A percentile compares a stretch with the other conserved stretches of the same genome.
Evolutionary conservation across 1,284 basidiomycete genomes (phyloP).

Genomic region (Peniophora sp.): DNA sequence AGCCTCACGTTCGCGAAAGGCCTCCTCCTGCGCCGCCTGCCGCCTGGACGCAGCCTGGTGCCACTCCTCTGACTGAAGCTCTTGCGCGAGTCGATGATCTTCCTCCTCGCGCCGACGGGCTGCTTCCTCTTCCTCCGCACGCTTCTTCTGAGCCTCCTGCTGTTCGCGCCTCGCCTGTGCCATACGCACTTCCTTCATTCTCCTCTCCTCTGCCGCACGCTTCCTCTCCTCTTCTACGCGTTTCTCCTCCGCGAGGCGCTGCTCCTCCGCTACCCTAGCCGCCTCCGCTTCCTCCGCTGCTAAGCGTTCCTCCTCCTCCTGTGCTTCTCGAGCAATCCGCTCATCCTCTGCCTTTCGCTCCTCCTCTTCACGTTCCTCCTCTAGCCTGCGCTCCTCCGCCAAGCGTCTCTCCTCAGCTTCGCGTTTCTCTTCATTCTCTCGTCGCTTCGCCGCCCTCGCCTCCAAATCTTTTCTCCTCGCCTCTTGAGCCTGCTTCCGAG

Average conservation of each 20-base stretch:
- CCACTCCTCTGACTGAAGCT: not conserved
- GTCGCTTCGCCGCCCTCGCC: conserved; percentile 3
- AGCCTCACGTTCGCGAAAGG: conserved; percentile 17
- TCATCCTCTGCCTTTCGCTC: not conserved
- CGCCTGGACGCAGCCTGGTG: not conserved
- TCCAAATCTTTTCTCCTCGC: not conserved
- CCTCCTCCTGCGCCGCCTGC: conserved; percentile 5
- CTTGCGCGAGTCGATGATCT: conserved; percentile 2
- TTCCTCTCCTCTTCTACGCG: conserved; percentile 2
- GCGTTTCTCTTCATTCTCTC: conserved; percentile 8
- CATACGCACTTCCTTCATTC: conserved; percentile 4
- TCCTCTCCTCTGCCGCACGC: conserved; percentile 5
- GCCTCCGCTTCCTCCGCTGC: conserved; percentile 3
- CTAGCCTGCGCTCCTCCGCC: not conserved
- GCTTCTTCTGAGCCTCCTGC: conserved; percentile 8
- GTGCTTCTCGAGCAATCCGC: conserved; percentile 6
- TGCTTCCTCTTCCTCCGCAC: conserved; percentile 8
- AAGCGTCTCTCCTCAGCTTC: not conserved
- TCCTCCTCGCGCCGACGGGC: conserved; percentile 7
- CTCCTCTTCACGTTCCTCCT: not conserved
- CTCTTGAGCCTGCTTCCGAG: conserved; percentile 1
- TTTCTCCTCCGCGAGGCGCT: conserved; percentile 1
- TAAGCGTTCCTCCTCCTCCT: conserved; percentile 7
- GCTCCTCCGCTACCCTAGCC: conserved; percentile 8
- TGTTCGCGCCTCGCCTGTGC: not conserved